Percentiles rank a stretch among this genome's conserved stretches.
Evolutionary conservation across 2,329 filamentous ascomycete genomes (phyloP).

Genomic region (Alternaria sp.): DNA sequence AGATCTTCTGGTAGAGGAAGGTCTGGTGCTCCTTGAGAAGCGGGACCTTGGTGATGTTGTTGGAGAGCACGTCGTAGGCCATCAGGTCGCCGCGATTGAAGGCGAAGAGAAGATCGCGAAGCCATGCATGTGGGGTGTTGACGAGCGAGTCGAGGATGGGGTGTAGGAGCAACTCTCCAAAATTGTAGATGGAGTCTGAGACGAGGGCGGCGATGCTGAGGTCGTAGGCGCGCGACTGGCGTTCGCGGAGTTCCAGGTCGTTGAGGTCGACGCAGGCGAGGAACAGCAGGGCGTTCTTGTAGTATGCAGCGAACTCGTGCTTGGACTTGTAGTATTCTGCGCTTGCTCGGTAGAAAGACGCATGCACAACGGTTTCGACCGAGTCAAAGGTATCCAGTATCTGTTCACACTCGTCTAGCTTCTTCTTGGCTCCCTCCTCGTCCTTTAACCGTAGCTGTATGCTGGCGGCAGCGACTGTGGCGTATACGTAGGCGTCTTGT

Average conservation of each 20-base stretch:
- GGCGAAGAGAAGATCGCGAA: slow-evolving; percentile 93
- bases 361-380: slow-evolving; percentile 94
- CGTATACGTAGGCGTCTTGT: slow-evolving; percentile 95
- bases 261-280: slow-evolving; percentile 92
- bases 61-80: slow-evolving; percentile 83
- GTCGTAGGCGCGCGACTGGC: slow-evolving; percentile 86
- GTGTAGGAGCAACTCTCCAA: slow-evolving; percentile 97
- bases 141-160: slow-evolving; percentile 89
- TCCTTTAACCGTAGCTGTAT: slow-evolving; percentile 85
- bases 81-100: slow-evolving; percentile 95
- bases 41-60: slow-evolving; percentile 80
- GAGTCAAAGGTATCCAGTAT: slow-evolving; percentile 93
- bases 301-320: slow-evolving; percentile 94
- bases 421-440: slow-evolving; percentile 82
- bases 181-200: slow-evolving; percentile 98
- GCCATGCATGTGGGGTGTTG: slow-evolving; percentile 81
- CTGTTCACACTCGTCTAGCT: slow-evolving; percentile 85
- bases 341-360: slow-evolving; percentile 94
- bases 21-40: slow-evolving; percentile 81
- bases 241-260: slow-evolving; percentile 76
- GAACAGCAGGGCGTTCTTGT: slow-evolving; percentile 96
- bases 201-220: slow-evolving; percentile 91
- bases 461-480: slow-evolving; percentile 86
- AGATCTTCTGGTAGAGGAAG: slow-evolving; percentile 97
- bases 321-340: slow-evolving; percentile 94